Evolutionary conservation across 2,329 filamentous ascomycete genomes (phyloP), one percentile per base, ranked within the genome.

Genomic region (Penicillium sp.): DNA sequence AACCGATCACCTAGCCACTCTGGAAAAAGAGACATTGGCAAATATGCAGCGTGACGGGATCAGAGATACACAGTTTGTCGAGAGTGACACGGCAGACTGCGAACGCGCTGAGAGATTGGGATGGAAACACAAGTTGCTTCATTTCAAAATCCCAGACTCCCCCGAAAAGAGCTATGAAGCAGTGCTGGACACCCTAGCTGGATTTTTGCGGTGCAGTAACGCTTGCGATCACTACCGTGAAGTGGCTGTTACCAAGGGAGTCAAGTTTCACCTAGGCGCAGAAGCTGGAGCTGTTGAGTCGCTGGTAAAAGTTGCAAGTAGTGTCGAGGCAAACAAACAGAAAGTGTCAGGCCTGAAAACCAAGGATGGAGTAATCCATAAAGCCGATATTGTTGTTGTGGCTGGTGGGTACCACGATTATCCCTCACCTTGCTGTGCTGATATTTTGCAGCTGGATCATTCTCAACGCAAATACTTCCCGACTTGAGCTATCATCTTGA

Each of bases 391-490:
- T 11, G 61, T 66, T 13, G 62, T 63, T 13, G 58, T 68, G 44
- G 66, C 66, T 14, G 67, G 68, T 66, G 57, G 54, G 59, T 48
- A 31, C 9, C 10, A n/a, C 14, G 43, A 39, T 9, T 9, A 2
- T 4, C 10, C 36, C 22, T 29, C 38, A 14, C 16, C 14, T 14
- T 2, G 13, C n/a, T 27, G 5, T 43, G 31, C 48, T 57, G 31
- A 60, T 16, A 13, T 31, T 9, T 45, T 21, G 39, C 11, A 71
- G 69, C 68, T 22, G 69, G 67, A 5, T 69, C 68, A 1, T 70
- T 67, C 48, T 69, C 69, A 0, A 70, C 69, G 2, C 67, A 71
- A 43, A 51, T 70, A 10, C 49, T 70, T 10, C 64, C 65, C 2
- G 60, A 65, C 14, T 48, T 70, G 31, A 61, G 63, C 22, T 68